Evolutionary conservation across 2,329 filamentous ascomycete species (phyloP), one percentile per base, ranked within the genome.

Genomic region (Diaporthe sp.): DNA sequence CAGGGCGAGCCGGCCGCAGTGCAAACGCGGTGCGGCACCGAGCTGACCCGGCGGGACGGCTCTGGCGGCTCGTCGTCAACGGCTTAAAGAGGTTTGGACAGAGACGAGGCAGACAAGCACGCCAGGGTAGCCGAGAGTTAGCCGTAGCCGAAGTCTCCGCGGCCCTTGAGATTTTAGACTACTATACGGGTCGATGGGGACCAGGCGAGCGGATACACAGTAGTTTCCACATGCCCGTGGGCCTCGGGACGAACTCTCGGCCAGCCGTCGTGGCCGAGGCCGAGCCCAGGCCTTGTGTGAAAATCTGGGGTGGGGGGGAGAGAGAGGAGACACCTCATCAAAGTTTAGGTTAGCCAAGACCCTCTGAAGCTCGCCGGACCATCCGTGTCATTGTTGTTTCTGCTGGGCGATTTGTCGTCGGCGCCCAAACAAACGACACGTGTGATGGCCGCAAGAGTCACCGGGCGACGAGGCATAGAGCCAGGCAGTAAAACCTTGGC

Each of bases 191-290:
- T 19, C 39, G 25, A 44, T 63, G 37, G 58, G 58, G 58, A 19
- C 35, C n/a, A 44, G 25, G 15, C 37, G 19, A 37, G 56, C 42
- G 42, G 61, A 12, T 42, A 15, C 12, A 50, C 10, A 27, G 17
- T 17, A 27, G 17, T 66, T 35, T 10, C 61, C 61, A 51, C 42
- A 39, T 44, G 37, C 44, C 25, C 22, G 44, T 66, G 61, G 44
- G 37, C 61, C 61, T 66, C 61, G 61, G 61, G 61, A 66, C 17
- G 61, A 66, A 66, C 44, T 4, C 44, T 66, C 61, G 61, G 61
- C 61, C 61, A 66, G 61, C 61, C 44, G 61, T 51, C 51, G 61
- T 37, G 61, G 61, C 61, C 61, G 61, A 66, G 44, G 61, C 61
- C 61, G 61, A 66, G 61, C 61, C n/a, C 4, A 9, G 58, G 37